phyloP scores from a whole-genome alignment of 1,284 basidiomycete genomes.

The Irpex rosettiformis region DNA sequence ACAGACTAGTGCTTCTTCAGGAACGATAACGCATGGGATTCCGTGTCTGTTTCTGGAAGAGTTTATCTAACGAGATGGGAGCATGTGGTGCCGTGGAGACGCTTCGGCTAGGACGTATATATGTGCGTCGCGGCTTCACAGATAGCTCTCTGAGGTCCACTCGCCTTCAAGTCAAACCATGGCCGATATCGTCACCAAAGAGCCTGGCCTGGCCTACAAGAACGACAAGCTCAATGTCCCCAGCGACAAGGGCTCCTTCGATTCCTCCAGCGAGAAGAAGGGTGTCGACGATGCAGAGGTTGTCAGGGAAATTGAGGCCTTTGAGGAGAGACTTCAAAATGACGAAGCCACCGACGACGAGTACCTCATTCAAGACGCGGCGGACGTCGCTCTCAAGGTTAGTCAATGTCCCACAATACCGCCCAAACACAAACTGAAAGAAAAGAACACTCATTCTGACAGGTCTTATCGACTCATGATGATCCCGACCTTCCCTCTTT shows the following conservation, averaged over 20 bases:
- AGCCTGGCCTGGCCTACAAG: constrained; percentile 16
- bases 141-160: background rate
- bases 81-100: constrained; percentile 2
- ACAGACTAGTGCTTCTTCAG: background rate
- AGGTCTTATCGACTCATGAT: constrained; percentile 36
- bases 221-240: constrained; percentile 21
- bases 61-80: background rate
- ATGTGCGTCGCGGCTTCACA: background rate
- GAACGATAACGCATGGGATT: constrained; percentile 13
- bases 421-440: no score
- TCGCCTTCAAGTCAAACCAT: constrained; percentile 5
- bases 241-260: constrained; percentile 21
- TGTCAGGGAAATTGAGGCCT: constrained; percentile 30
- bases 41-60: background rate
- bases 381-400: constrained; percentile 36
- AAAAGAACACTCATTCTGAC: background rate
- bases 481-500: constrained; percentile 33
- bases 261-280: constrained; percentile 11
- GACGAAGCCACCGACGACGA: constrained; percentile 30
- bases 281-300: constrained; percentile 22
- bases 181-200: constrained; percentile 6
- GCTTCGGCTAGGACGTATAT: constrained; percentile 6
- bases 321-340: constrained; percentile 34
- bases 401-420: background rate
- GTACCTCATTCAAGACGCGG: constrained; percentile 32